Percentiles rank a stretch among this genome's conserved stretches.
These are phyloP conservation scores for Polytrichum formosum DNA, from an alignment of 225 moss, liverwort and hornwort species.

Conservation along the genomic window DNA sequence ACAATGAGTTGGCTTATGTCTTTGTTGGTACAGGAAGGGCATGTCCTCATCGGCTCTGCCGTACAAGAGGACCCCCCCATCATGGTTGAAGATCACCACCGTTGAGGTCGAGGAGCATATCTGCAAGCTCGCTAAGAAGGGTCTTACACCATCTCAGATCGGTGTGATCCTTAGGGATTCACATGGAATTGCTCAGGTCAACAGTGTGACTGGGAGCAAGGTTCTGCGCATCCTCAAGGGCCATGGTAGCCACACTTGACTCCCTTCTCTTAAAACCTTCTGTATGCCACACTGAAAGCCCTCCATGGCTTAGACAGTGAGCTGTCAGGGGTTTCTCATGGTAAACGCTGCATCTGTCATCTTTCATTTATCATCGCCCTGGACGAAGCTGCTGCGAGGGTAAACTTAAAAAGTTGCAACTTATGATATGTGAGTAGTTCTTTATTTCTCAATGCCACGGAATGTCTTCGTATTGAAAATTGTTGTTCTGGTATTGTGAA, in stretches of 20 bases:
- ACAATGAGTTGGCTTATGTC: neutral
- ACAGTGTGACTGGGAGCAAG: slow-evolving; percentile 78
- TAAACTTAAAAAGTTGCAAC: neutral
- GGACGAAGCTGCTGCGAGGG: neutral
- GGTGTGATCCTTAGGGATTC: slow-evolving; percentile 80
- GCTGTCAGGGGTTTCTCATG: slow-evolving; percentile 44
- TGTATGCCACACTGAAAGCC: slow-evolving; percentile 58
- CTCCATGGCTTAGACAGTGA: slow-evolving; percentile 39
- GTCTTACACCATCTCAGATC: slow-evolving; percentile 77
- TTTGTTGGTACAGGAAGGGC: slow-evolving; percentile 49
- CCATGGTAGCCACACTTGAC: slow-evolving; percentile 46
- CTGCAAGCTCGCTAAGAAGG: slow-evolving; percentile 81
- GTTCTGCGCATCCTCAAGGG: slow-evolving; percentile 82
- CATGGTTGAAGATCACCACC: slow-evolving; percentile 80
- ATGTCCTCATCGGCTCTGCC: slow-evolving; percentile 89
- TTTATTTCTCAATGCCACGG: neutral
- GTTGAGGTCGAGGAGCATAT: slow-evolving; percentile 78
- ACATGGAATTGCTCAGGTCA: slow-evolving; percentile 69
- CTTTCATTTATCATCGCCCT: neutral
- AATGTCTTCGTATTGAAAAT: neutral
- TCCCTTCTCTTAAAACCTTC: slow-evolving; percentile 15
- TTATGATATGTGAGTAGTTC: neutral
- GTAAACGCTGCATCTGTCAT: slow-evolving; percentile 20
- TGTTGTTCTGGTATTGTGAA: slow-evolving; percentile 9
- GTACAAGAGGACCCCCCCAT: slow-evolving; percentile 71